phyloP scores from a whole-genome alignment of 2,329 filamentous ascomycete genomes.

The Colletotrichum sidae region DNA sequence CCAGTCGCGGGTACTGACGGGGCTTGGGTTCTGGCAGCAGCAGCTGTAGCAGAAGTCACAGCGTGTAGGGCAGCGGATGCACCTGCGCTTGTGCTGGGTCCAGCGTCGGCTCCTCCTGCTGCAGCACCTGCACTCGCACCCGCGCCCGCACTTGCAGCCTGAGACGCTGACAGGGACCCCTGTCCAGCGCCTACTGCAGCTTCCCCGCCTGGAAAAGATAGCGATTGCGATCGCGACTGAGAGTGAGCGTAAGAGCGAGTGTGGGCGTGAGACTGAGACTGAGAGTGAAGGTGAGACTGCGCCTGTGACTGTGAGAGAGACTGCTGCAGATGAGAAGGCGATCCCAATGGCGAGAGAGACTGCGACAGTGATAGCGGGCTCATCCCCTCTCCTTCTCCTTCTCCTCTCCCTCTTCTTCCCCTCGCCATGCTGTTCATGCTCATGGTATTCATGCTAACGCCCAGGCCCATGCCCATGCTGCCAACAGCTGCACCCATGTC shows the following conservation, averaged over 20 bases:
- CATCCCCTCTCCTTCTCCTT: not conserved
- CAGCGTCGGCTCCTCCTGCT: not conserved
- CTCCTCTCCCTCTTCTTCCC: not conserved
- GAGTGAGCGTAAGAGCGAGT: too few relatives aligned
- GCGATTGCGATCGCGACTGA: conserved; percentile 15
- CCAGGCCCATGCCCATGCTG: conserved; percentile 1
- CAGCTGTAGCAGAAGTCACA: not conserved
- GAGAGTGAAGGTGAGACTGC: too few relatives aligned
- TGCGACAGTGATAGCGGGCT: conserved; percentile 25
- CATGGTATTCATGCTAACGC: not conserved
- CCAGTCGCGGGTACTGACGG: not conserved
- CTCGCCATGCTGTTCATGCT: not conserved
- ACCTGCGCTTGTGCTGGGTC: not conserved
- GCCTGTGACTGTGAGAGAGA: too few relatives aligned
- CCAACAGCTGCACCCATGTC: not conserved
- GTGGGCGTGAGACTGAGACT: not conserved
- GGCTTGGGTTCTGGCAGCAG: conserved; percentile 29
- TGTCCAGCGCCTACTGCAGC: conserved; percentile 4
- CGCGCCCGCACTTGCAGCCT: conserved; percentile 3
- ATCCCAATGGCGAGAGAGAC: conserved; percentile 24
- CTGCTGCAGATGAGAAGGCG: not conserved
- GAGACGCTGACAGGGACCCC: too few relatives aligned
- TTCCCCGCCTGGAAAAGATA: conserved; percentile 21
- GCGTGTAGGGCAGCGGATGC: not conserved
- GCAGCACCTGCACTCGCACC: not conserved